Base-by-base conservation (phyloP, 352 stramenopile species). In the Elongisporangium undulatum region DNA sequence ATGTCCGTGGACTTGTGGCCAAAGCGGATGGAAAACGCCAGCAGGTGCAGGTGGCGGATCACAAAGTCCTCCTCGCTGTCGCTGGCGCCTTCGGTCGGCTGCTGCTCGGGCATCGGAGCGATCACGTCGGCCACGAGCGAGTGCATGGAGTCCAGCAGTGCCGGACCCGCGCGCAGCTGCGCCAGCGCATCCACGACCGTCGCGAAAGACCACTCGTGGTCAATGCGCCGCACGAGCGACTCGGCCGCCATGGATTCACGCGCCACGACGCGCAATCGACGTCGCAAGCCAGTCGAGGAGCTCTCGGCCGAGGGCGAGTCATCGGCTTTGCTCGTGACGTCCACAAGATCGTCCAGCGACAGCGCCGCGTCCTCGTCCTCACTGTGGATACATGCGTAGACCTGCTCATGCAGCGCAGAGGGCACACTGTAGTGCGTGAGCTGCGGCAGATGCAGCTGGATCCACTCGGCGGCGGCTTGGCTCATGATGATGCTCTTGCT, bases 1-100 rank as follows among this genome's bases (percentile, higher is more conserved):
- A 85, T 64, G 2, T 85, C 71, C 17, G 72, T 66, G 4, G 71
- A 73, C 5, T 68, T 64, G 0, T 56, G 49, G 41, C 73, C 73
- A 45, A 85, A 82, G 13, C 75, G 65, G 63, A 85, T 74, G 21
- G 73, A 81, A 51, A 75, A 82, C 12, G 75, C 75, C 50, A 82
- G 34, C 6, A 75, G 62, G 58, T 82, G 73, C 53, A 85, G 54
- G 21, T 72, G 59, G 22, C 62, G 49, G 9, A 82, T 64, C n/a
- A 85, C 57, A 23, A 21, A 45, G 34, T 69, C 66, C 48, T 74
- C 69, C 15, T 73, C 56, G 48, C 51, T 39, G 0, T 75, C 15
- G 20, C 45, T 71, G 38, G 69, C 62, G 15, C 68, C 60, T 39
- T 68, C 56, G 23, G 56, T 55, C 13, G 12, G 1, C 26, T 58